Evolutionary conservation across 345 rosid species (phyloP).

Genomic region (Leavenworthia alabamica): DNA sequence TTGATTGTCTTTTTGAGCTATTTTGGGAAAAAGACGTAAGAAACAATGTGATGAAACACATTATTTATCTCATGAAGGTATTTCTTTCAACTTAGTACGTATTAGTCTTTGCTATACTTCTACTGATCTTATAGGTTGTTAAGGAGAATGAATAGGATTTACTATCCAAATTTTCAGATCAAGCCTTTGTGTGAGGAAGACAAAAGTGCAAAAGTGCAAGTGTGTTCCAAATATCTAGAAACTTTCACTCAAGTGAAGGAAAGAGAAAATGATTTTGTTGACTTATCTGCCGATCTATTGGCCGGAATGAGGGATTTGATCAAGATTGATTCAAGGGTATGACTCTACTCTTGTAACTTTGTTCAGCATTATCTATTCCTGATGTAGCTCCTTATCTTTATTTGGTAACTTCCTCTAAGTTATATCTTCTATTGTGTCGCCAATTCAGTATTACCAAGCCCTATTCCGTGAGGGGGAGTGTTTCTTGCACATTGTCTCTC

Average conservation of each 20-base stretch:
- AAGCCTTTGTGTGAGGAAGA: constrained; percentile 53
- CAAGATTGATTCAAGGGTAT: constrained; percentile 53
- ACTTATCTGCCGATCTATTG: constrained; percentile 65
- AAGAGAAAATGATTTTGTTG: constrained; percentile 51
- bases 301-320: constrained; percentile 80
- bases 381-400: neutral
- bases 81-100: neutral
- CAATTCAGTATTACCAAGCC: constrained; percentile 75
- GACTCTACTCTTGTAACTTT: constrained; percentile 9
- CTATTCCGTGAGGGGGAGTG: constrained; percentile 88
- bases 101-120: neutral
- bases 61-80: constrained; percentile 89
- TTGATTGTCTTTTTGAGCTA: constrained; percentile 79
- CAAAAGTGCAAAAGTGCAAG: constrained; percentile 54
- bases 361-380: constrained; percentile 3
- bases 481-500: constrained; percentile 88
- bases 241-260: constrained; percentile 86
- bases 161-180: constrained; percentile 38
- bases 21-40: constrained; percentile 83
- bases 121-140: constrained; percentile 1
- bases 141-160: neutral
- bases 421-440: constrained; percentile 18
- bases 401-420: constrained; percentile 16
- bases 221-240: constrained; percentile 84
- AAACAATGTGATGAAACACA: constrained; percentile 49